phyloP scores from a whole-genome alignment of 306 rosid species.

The Vigna nakashimae region DNA sequence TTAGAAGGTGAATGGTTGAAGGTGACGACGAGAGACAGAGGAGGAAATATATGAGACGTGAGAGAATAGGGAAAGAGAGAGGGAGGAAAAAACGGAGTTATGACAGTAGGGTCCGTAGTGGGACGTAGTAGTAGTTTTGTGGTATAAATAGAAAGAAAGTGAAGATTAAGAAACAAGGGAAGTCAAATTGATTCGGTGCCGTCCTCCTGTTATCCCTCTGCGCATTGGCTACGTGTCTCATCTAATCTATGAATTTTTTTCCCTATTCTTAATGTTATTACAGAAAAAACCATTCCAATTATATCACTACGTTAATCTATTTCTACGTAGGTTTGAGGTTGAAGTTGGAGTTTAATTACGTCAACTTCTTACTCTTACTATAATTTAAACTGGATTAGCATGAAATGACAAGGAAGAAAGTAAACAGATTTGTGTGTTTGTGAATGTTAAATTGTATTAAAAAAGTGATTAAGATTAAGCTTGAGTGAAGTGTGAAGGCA shows the following conservation, averaged over 20 bases:
- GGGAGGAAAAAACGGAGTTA: not conserved
- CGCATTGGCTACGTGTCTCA: slow-evolving; percentile 68
- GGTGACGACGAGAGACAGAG: slow-evolving; percentile 10
- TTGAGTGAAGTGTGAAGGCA: slow-evolving; percentile 37
- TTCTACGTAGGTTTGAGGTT: not conserved
- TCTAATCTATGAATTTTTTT: slow-evolving; percentile 8
- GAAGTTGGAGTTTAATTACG: not conserved
- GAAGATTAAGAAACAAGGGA: slow-evolving; percentile 4
- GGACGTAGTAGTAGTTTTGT: slow-evolving; percentile 35
- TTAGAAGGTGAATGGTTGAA: not conserved
- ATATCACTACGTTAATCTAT: not conserved
- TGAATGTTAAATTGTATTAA: too few relatives aligned
- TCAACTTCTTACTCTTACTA: not conserved
- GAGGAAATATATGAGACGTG: slow-evolving; percentile 30
- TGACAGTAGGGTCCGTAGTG: slow-evolving; percentile 56
- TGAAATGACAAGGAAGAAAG: not conserved
- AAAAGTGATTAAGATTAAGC: not conserved
- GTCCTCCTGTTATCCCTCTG: slow-evolving; percentile 56
- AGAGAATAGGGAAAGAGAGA: slow-evolving; percentile 1
- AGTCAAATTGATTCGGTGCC: slow-evolving; percentile 91
- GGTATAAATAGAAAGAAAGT: slow-evolving; percentile 62
- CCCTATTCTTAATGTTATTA: not conserved
- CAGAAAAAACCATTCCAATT: not conserved
- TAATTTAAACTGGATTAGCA: not conserved
- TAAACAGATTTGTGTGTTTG: too few relatives aligned